These are phyloP conservation scores for Bacterosira constricta DNA, from an alignment of 108 stramenopile genomes.

Conservation along the genomic window DNA sequence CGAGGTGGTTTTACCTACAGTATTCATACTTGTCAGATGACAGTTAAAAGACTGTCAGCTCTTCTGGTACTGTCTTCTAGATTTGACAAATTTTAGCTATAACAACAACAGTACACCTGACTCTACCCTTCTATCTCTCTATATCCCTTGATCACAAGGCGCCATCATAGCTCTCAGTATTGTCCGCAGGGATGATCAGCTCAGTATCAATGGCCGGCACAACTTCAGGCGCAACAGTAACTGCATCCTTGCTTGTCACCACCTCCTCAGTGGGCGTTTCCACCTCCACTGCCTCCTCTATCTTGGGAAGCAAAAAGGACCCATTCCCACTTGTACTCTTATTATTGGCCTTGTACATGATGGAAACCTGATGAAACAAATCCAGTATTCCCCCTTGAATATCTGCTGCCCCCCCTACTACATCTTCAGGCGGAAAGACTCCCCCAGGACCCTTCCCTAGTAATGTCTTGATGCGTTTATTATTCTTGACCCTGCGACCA, in stretches of 20 bases:
- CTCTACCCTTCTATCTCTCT: background rate
- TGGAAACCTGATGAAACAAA: conserved; percentile 46
- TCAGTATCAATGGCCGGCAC: conserved; percentile 25
- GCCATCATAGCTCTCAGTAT: conserved; percentile 40
- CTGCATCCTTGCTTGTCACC: background rate
- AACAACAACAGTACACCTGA: background rate
- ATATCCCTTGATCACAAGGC: conserved; percentile 24
- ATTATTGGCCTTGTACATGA: conserved; percentile 25
- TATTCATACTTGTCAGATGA: too few relatives aligned
- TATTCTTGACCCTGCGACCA: conserved; percentile 38
- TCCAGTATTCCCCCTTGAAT: conserved; percentile 45
- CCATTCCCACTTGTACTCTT: conserved; percentile 1
- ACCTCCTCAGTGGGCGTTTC: conserved; percentile 2
- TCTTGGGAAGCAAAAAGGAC: conserved; percentile 33
- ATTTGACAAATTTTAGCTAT: background rate
- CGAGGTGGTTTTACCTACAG: too few relatives aligned
- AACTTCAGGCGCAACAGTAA: background rate
- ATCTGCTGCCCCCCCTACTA: conserved; percentile 35
- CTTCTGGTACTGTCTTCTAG: background rate
- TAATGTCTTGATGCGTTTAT: conserved; percentile 39
- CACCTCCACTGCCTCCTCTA: conserved; percentile 7
- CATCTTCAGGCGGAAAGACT: conserved; percentile 46
- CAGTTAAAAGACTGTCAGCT: background rate
- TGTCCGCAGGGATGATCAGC: conserved; percentile 36
- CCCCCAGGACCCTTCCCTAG: conserved; percentile 45